Evolutionary conservation across 352 stramenopile species (phyloP), one percentile per base, ranked within the genome.

Genomic region (Plasmopara muralis): DNA sequence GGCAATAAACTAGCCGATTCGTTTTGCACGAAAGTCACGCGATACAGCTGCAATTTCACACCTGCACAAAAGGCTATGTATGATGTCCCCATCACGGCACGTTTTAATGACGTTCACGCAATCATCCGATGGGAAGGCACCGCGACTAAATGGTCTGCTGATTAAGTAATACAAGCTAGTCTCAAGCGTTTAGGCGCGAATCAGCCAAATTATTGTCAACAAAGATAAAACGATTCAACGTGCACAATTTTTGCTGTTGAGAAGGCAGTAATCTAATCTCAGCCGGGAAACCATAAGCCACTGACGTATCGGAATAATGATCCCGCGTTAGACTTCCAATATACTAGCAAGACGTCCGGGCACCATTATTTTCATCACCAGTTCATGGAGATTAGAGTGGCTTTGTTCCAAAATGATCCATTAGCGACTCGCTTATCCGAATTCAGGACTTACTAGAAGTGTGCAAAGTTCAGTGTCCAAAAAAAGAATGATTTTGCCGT

Each of bases 131-230:
- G 46, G 52, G 7, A 60, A 60, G 14, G 50, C 50, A 0, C 56
- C 45, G 3, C 49, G 49, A 8, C 44, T 45, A 0, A 44, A 64
- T 13, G 50, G 56, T 5, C 15, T 64, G 0, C 50, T 44, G 9
- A 51, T 58, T 5, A 44, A 64, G n/a, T 63, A 63, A 38, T 58
- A 58, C 44, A 55, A 63, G 31, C 4, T 51, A 28, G 43, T 30
- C 2, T 37, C 48, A 4, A 53, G 4, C 14, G 25, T 33, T 0
- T 55, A 41, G 55, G 43, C 56, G 9, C 14, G 33, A 10, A 63
- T 57, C 6, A 55, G 47, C 31, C 38, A 57, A 43, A 43, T 63
- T 29, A 35, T 47, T 15, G 16, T 53, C 38, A 43, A 42, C 8
- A 45, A 34, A 50, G 43, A 25, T 33, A 39, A 1, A 52, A 55